Evolutionary conservation across 306 rosid species (phyloP), one percentile per base, ranked within the genome.

Genomic region (Phaseolus lunatus): DNA sequence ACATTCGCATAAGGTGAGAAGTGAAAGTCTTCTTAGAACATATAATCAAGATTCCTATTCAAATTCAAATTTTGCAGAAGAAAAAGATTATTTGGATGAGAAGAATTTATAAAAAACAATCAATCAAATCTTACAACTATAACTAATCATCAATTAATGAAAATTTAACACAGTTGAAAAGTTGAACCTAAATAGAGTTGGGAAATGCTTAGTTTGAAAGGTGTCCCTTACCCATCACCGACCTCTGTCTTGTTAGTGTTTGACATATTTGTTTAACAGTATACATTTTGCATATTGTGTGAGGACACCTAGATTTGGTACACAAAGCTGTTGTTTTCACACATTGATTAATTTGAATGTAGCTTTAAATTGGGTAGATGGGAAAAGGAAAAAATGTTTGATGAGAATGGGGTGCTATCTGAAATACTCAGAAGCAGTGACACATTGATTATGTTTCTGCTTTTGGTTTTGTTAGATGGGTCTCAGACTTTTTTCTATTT

Each of bases 201-300:
- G 27, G 11, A 67, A 41, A 41, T 43, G 57, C 27, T 54, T 68
- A 44, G 48, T 78, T 54, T 77, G 56, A n/a, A 77, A 77, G 68
- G 68, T 33, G 24, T 13, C 8, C 44, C 3, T 43, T 5, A 10
- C 16, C 39, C 82, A 39, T 9, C 71, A 48, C 73, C 66, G 64
- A 23, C 78, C 24, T 43, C 29, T 14, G 33, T 61, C 53, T 58
- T 48, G 53, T 35, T 54, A 23, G 11, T 78, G 12, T 67, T 16
- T 43, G 0, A 20, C 68, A 57, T 57, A 5, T 41, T 57, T 73
- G 20, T 58, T 66, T 77, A 37, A 22, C 56, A 5, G 39, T 33
- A 7, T 41, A 26, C 14, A 8, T 27, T 52, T 76, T 66, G 62
- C 53, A 15, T 24, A 24, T 29, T 66, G 62, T 39, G 9, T 29